Percentiles rank a stretch among this genome's conserved stretches.
Evolutionary conservation across 495 filamentous ascomycete species (phyloP).

Genomic region (Aspergillus diversus): DNA sequence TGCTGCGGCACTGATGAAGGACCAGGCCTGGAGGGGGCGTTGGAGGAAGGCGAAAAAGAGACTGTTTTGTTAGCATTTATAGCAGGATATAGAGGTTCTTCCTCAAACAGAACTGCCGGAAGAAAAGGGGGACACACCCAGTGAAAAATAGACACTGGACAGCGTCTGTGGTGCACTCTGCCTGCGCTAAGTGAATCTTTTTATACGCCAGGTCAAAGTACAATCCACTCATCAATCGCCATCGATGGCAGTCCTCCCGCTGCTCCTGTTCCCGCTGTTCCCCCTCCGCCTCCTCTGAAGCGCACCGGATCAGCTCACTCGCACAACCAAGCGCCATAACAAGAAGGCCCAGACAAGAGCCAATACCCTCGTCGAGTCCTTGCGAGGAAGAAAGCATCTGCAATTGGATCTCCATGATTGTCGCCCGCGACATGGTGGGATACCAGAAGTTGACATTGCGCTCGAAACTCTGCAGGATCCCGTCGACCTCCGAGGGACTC

Average conservation of each 20-base stretch:
- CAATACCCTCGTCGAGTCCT: constrained; percentile 5
- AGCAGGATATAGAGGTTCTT: neutral
- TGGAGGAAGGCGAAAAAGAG: constrained; percentile 18
- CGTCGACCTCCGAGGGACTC: constrained; percentile 4
- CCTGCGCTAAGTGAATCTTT: constrained; percentile 15
- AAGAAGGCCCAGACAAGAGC: constrained; percentile 11
- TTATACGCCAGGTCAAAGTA: constrained; percentile 15
- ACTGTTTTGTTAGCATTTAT: neutral
- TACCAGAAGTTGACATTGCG: constrained; percentile 21
- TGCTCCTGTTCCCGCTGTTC: neutral
- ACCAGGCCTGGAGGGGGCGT: constrained; percentile 15
- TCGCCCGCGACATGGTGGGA: constrained; percentile 10
- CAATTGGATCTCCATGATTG: constrained; percentile 7
- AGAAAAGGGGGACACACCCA: constrained; percentile 3
- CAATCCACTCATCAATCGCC: constrained; percentile 12
- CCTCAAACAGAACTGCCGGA: neutral
- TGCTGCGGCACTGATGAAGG: constrained; percentile 15
- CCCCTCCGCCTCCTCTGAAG: neutral
- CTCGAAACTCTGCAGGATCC: constrained; percentile 13
- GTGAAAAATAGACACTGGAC: constrained; percentile 18
- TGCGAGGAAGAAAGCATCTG: constrained; percentile 4
- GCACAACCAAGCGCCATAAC: constrained; percentile 17
- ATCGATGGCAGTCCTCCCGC: neutral
- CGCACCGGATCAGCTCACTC: neutral
- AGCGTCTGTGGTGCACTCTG: constrained; percentile 8